A percentile compares a stretch with the other conserved stretches of the same genome.
Conservation (phyloP, 177 flowering plant genomes). For the Vitis hybrid region DNA sequence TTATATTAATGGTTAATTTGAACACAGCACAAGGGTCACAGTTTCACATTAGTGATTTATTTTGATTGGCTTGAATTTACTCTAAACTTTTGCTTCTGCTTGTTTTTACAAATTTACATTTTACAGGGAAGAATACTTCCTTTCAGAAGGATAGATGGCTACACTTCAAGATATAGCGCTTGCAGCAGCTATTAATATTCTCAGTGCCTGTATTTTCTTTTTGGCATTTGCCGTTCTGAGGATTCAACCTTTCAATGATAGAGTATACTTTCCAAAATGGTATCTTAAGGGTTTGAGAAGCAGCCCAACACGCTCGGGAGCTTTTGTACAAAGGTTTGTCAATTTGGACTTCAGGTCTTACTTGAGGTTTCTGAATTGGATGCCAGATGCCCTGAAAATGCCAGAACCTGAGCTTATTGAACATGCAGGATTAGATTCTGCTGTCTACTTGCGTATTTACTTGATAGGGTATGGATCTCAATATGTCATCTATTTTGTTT, state of each 20-base stretch:
- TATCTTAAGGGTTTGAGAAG: slow-evolving; percentile 68
- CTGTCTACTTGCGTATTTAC: slow-evolving; percentile 75
- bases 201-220: slow-evolving; percentile 58
- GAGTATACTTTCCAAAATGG: slow-evolving; percentile 88
- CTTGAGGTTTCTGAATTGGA: slow-evolving; percentile 68
- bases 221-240: slow-evolving; percentile 67
- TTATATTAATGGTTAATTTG: too few relatives aligned
- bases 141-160: slow-evolving; percentile 45
- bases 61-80: background rate
- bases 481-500: background rate
- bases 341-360: slow-evolving; percentile 70
- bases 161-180: slow-evolving; percentile 57
- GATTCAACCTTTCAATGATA: slow-evolving; percentile 79
- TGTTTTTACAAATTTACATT: background rate
- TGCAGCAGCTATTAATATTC: slow-evolving; percentile 59
- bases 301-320: slow-evolving; percentile 56
- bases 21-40: too few relatives aligned
- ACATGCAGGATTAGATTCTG: slow-evolving; percentile 91
- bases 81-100: background rate
- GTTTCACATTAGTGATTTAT: too few relatives aligned
- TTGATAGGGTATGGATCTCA: slow-evolving; percentile 56
- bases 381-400: slow-evolving; percentile 76
- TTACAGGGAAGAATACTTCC: slow-evolving; percentile 6
- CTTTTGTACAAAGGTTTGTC: slow-evolving; percentile 52
- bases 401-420: slow-evolving; percentile 83